These are phyloP conservation scores for Colletotrichum chrysophilum DNA, from an alignment of 2,329 filamentous ascomycete species.

Conservation along the genomic window DNA sequence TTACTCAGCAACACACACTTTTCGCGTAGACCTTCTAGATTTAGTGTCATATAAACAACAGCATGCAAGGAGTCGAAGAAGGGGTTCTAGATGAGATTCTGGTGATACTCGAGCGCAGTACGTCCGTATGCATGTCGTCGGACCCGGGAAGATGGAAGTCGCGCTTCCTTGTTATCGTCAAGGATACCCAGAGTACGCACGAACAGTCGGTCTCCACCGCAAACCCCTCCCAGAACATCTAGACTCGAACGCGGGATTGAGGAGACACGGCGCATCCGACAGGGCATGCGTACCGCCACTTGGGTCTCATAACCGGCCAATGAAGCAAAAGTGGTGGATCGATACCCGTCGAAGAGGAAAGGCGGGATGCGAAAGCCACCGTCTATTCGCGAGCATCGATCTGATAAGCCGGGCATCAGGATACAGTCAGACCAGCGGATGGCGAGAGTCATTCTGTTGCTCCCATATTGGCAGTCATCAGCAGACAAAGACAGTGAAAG, in stretches of 20 bases:
- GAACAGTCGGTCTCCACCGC: background rate
- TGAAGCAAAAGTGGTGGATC: background rate
- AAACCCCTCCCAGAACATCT: background rate
- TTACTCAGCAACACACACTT: background rate
- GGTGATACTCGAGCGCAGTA: background rate
- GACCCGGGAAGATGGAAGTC: background rate
- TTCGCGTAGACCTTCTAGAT: background rate
- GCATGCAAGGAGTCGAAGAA: conserved; percentile 1
- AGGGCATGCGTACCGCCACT: background rate
- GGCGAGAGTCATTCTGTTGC: background rate
- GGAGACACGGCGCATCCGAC: background rate
- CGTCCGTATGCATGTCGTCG: background rate
- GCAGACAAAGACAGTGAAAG: background rate
- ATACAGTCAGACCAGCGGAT: background rate
- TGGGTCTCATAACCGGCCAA: background rate
- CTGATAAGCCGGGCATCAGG: background rate
- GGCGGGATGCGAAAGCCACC: background rate
- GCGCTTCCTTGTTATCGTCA: background rate
- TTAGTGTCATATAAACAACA: background rate
- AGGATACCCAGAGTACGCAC: background rate
- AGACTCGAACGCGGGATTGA: background rate
- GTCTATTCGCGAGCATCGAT: background rate
- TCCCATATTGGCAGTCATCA: background rate
- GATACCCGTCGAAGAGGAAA: background rate
- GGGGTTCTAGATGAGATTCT: background rate